Evolutionary conservation across 768 basidiomycete species (phyloP).

Genomic region (Auriculariales sp.): DNA sequence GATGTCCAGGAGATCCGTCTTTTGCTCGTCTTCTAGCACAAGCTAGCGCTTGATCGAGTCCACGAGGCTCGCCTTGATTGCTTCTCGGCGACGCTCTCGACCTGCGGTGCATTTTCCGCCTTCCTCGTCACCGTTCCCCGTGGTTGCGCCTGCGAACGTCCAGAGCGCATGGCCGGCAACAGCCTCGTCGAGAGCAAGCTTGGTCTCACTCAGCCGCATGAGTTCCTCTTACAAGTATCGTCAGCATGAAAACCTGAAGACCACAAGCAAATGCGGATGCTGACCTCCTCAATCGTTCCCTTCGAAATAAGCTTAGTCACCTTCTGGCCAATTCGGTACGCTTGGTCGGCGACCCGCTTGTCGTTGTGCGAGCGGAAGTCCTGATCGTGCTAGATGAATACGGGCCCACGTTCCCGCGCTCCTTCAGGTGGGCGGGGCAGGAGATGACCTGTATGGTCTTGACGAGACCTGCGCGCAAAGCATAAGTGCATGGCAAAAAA

Average conservation of each 20-base stretch:
- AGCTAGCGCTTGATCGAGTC: background rate
- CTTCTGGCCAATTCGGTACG: constrained; percentile 93
- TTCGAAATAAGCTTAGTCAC: constrained; percentile 87
- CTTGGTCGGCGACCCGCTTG: constrained; percentile 92
- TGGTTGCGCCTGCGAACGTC: background rate
- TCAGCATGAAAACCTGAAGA: too few relatives aligned
- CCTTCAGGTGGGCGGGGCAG: constrained; percentile 81
- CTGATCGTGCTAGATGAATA: constrained; percentile 96
- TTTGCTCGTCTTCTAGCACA: too few relatives aligned
- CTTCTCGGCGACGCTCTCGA: constrained; percentile 51
- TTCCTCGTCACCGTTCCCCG: constrained; percentile 29
- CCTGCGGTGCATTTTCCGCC: constrained; percentile 31
- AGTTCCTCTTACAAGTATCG: constrained; percentile 64
- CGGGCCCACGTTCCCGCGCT: constrained; percentile 62
- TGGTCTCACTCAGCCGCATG: constrained; percentile 75
- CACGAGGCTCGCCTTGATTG: constrained; percentile 82
- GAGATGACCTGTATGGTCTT: constrained; percentile 99
- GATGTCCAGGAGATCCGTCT: too few relatives aligned
- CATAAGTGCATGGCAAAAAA: constrained; percentile 1
- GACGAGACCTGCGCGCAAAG: constrained; percentile 58
- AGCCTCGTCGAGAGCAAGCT: constrained; percentile 83
- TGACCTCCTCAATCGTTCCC: constrained; percentile 70
- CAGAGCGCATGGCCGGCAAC: constrained; percentile 51
- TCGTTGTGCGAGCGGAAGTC: constrained; percentile 98
- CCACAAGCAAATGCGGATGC: background rate